phyloP scores from a whole-genome alignment of 2,329 filamentous ascomycete species.

The Sporothrix sp. region DNA sequence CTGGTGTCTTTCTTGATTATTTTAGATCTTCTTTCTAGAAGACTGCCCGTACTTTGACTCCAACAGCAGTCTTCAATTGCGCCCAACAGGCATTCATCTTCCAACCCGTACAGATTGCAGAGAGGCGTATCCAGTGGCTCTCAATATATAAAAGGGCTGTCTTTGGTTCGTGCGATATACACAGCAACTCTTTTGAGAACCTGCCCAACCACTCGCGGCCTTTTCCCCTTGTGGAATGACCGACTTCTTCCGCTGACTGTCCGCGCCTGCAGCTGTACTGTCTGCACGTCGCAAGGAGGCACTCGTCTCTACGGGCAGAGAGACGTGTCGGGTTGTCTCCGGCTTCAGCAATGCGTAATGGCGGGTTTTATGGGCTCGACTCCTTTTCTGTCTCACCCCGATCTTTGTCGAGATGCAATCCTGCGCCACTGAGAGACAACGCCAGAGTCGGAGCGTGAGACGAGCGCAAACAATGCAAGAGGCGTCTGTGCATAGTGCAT shows the following conservation, averaged over 20 bases:
- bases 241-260: neutral
- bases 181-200: too few species aligned
- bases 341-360: constrained; percentile 1
- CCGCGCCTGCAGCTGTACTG: neutral
- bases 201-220: too few species aligned
- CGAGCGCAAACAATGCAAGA: neutral
- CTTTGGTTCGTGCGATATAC: too few species aligned
- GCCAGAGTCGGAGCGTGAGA: neutral
- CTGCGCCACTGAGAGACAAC: neutral
- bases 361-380: neutral
- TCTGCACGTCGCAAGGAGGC: neutral
- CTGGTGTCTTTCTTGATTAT: neutral
- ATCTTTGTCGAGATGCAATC: too few species aligned
- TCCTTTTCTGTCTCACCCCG: too few species aligned
- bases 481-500: too few species aligned
- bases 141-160: too few species aligned
- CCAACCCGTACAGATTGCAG: too few species aligned
- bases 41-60: too few species aligned
- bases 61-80: too few species aligned
- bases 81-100: too few species aligned
- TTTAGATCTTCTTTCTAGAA: neutral
- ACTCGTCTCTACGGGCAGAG: neutral
- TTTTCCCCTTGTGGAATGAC: neutral
- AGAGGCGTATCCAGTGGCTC: too few species aligned
- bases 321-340: neutral